phyloP scores from a whole-genome alignment of 495 filamentous ascomycete species.

The Usnea hakonensis region DNA sequence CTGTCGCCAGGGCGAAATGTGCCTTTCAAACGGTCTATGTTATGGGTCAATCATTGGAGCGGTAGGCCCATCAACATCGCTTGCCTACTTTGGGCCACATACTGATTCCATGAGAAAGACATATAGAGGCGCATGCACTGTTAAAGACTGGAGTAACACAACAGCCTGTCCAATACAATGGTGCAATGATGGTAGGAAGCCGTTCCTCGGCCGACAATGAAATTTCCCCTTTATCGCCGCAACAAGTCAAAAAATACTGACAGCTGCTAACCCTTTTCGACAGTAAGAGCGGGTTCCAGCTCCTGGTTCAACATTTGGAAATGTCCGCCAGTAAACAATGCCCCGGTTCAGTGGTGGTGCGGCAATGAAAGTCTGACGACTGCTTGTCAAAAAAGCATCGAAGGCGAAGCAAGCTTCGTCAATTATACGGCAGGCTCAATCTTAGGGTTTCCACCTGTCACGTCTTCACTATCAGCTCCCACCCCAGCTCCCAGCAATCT shows the following conservation, averaged over 20 bases:
- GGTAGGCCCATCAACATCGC: not conserved
- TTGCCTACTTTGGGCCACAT: not conserved
- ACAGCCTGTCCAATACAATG: slow-evolving; percentile 13
- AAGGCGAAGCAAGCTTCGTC: not conserved
- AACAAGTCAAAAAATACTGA: not conserved
- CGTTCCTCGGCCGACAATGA: not conserved
- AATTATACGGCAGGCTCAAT: not conserved
- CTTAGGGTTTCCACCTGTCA: not conserved
- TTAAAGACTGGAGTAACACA: slow-evolving; percentile 15
- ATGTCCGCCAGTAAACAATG: not conserved
- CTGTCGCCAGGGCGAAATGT: not conserved
- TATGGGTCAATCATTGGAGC: rapidly evolving
- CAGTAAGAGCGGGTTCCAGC: too few relatives aligned
- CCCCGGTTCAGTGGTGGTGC: not conserved
- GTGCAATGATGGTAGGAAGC: slow-evolving; percentile 11
- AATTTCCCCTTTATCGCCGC: not conserved
- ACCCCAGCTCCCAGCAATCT: not conserved
- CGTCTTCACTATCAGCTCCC: not conserved
- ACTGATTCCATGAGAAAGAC: not conserved
- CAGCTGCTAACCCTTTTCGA: not conserved
- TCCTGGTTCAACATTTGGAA: not conserved
- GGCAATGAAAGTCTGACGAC: not conserved
- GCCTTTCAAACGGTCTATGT: slow-evolving; percentile 16
- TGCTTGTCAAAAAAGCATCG: not conserved
- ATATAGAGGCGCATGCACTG: slow-evolving; percentile 14